phyloP scores from a whole-genome alignment of 306 rosid genomes.

The Gleditsia sinensis region DNA sequence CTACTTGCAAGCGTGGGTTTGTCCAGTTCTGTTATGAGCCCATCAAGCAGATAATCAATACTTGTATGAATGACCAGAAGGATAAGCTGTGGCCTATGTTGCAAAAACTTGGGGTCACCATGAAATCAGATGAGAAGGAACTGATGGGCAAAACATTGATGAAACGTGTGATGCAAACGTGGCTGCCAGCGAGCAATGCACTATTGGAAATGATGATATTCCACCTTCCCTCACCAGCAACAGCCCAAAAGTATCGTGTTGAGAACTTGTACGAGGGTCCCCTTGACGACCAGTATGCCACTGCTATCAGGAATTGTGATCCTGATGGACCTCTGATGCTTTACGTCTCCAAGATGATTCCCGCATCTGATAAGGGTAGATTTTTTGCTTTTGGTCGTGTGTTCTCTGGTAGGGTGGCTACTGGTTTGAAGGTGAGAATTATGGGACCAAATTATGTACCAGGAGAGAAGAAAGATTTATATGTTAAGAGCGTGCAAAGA shows the following conservation, averaged over 20 bases:
- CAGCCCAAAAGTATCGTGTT: slow-evolving; percentile 84
- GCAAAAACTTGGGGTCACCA: slow-evolving; percentile 61
- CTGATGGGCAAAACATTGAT: slow-evolving; percentile 80
- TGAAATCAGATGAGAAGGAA: slow-evolving; percentile 84
- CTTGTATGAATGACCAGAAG: too few species aligned
- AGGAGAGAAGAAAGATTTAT: too few species aligned
- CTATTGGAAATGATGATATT: slow-evolving; percentile 92
- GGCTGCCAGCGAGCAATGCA: slow-evolving; percentile 85
- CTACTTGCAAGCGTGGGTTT: too few species aligned
- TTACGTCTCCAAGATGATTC: slow-evolving; percentile 78
- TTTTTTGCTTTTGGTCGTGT: too few species aligned
- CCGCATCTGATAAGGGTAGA: too few species aligned
- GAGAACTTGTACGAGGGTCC: slow-evolving; percentile 96
- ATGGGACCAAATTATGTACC: slow-evolving; percentile 86
- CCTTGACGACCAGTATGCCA: slow-evolving; percentile 74
- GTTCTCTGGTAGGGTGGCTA: slow-evolving; percentile 73
- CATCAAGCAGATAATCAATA: too few species aligned
- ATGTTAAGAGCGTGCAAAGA: too few species aligned
- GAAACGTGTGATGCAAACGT: slow-evolving; percentile 88
- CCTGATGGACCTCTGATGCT: slow-evolving; percentile 95
- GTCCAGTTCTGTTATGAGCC: too few species aligned
- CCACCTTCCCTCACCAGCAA: slow-evolving; percentile 80
- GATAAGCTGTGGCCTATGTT: too few species aligned
- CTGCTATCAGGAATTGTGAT: slow-evolving; percentile 77
- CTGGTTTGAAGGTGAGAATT: slow-evolving; percentile 90